Base-by-base conservation (phyloP, 495 filamentous ascomycete species). In the Penicillium turbatum region DNA sequence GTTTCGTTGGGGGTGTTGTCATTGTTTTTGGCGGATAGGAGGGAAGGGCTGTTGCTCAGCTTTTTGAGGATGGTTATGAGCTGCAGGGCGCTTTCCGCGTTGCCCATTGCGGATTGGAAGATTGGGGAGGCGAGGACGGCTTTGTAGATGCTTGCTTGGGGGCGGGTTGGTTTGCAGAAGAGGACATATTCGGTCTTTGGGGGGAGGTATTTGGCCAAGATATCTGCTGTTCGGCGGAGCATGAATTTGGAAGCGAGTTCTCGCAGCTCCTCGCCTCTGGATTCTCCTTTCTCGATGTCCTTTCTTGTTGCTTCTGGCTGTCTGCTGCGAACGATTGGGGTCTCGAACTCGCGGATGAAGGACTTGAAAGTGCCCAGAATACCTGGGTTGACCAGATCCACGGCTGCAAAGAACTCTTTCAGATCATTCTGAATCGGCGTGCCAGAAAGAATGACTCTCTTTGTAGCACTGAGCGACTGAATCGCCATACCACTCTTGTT, bases 351-450 rank as follows among this genome's bases (percentile, higher is more conserved):
- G 35, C 77, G 80, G 57, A 85, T 83, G 61, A 92, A 92, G 2
- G 79, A 77, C 36, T 82, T 78, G 62, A 85, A 83, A 16, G 75
- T 82, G 26, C 84, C 85, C 9, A 92, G 71, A 17, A 90, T 66
- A 3, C 85, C 86, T 0, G 88, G 86, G 62, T 92, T 92, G 58
- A 91, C 83, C 44, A 91, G 84, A 62, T 92, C 87, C 5, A 90
- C 86, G 66, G 88, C 87, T 17, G 80, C 82, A 63, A 82, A 90
- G 70, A 90, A 91, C 56, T 92, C 88, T 44, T 79, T 81, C 30
- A 92, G 68, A 62, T 92, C 88, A 49, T 92, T 92, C 63, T 92
- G 88, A 15, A 92, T 79, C 15, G 88, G 88, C 0, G 88, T 92
- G 0, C 88, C 88, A 5, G 86, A 88, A 0, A 92, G 73, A 53